phyloP scores from a whole-genome alignment of 441 rosid species.

The Erodium moschatum region DNA sequence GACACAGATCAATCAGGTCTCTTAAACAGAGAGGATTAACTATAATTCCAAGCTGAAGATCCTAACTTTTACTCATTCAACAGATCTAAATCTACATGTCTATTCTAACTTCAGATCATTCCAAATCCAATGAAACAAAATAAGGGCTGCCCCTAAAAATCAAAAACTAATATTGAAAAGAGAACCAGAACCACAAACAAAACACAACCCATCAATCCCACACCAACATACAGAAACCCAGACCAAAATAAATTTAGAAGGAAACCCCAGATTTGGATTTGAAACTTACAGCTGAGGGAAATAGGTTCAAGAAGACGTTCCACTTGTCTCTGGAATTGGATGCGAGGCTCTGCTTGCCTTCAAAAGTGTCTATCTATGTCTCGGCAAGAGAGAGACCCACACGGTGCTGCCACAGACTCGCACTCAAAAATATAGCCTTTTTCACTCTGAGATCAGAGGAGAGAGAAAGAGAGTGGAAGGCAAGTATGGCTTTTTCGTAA shows the following conservation, averaged over 20 bases:
- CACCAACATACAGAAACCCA: neutral
- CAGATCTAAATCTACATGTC: neutral
- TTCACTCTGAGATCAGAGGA: too few relatives aligned
- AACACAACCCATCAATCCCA: neutral
- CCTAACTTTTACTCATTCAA: neutral
- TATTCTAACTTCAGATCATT: neutral
- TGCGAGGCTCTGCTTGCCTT: neutral
- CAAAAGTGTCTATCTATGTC: neutral
- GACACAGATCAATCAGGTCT: neutral
- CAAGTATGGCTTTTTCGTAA: neutral
- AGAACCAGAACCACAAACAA: neutral
- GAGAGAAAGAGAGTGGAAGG: neutral
- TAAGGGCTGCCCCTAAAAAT: neutral
- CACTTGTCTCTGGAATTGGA: neutral
- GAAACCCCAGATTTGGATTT: neutral
- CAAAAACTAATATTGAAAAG: neutral
- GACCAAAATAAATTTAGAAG: too few relatives aligned
- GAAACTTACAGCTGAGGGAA: constrained; percentile 1
- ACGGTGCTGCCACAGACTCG: neutral
- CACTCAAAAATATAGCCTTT: neutral
- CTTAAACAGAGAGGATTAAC: neutral
- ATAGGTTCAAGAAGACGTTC: neutral
- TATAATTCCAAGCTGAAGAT: neutral
- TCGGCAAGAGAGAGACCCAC: neutral
- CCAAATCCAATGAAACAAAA: neutral